A percentile compares a stretch with the other conserved stretches of the same genome.
Evolutionary conservation across 129 eudicot species (phyloP).

Genomic region (Centrapalus pauciflorus): DNA sequence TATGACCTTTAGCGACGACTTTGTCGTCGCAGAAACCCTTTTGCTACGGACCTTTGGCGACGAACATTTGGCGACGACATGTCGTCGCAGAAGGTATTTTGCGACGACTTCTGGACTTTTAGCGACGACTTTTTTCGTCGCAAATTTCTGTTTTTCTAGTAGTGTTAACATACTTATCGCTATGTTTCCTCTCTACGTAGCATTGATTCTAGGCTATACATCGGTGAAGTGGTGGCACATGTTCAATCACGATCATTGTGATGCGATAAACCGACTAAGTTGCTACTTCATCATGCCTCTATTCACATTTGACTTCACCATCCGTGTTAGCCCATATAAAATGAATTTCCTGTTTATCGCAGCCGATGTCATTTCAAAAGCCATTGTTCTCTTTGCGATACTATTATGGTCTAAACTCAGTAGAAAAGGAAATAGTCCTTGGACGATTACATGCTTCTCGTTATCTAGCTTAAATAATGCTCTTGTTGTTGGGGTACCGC

Average conservation of each 20-base stretch:
- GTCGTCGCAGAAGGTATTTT: no score
- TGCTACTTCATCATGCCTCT: slow-evolving; percentile 58
- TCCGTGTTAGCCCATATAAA: slow-evolving; percentile 37
- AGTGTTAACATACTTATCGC: no score
- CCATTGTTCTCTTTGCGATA: slow-evolving; percentile 18
- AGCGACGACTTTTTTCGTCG: no score
- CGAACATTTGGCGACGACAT: no score
- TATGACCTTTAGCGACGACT: no score
- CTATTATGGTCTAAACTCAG: slow-evolving; percentile 44
- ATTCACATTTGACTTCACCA: slow-evolving; percentile 48
- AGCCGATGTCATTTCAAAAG: slow-evolving; percentile 44
- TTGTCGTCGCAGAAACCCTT: no score
- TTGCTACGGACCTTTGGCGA: no score
- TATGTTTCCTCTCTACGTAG: slow-evolving; percentile 61
- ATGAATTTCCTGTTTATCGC: slow-evolving; percentile 43
- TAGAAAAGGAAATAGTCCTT: slow-evolving; percentile 23
- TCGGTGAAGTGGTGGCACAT: slow-evolving; percentile 66
- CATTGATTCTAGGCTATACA: slow-evolving; percentile 47
- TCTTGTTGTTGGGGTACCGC: slow-evolving; percentile 53
- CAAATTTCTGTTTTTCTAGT: no score
- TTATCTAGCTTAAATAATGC: slow-evolving; percentile 41
- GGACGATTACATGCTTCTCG: slow-evolving; percentile 55
- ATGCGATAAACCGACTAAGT: slow-evolving; percentile 55
- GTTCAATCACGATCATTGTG: slow-evolving; percentile 51
- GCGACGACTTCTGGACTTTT: no score